These are phyloP conservation scores for Voacanga thouarsii DNA, from an alignment of 257 asterid genomes.

Conservation along the genomic window DNA sequence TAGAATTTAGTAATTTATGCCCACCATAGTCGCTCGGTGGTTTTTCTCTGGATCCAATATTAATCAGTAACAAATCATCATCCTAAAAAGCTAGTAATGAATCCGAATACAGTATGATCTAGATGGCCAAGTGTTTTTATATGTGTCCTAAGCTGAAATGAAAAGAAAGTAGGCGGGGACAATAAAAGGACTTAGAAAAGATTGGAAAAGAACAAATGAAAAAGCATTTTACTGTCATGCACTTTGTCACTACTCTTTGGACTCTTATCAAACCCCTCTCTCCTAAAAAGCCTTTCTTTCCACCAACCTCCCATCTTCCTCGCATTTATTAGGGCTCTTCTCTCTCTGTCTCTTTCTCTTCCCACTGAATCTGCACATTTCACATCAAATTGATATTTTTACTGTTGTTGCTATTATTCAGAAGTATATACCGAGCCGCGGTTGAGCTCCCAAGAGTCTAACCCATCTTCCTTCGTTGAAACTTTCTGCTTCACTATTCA, in stretches of 20 bases:
- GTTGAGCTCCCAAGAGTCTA: background rate
- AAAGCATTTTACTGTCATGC: conserved; percentile 1
- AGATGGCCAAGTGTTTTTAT: background rate
- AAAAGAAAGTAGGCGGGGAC: background rate
- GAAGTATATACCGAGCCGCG: background rate
- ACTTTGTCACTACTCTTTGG: background rate
- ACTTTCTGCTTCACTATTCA: background rate
- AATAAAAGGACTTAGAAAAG: background rate
- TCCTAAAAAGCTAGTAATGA: background rate
- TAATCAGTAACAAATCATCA: no score
- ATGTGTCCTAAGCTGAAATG: no score
- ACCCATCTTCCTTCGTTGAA: background rate
- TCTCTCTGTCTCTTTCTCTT: background rate
- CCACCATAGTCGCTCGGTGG: no score
- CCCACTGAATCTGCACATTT: conserved; percentile 15
- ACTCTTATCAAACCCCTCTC: background rate
- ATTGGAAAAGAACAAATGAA: background rate
- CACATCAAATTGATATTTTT: conserved; percentile 4
- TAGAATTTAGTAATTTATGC: no score
- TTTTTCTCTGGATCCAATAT: no score
- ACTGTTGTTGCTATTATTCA: background rate
- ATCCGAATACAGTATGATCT: background rate
- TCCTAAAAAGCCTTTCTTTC: background rate
- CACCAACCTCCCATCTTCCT: background rate
- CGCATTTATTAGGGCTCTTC: conserved; percentile 21